Evolutionary conservation across 1,139 yeast species (phyloP), one percentile per base, ranked within the genome.

Genomic region (Cylindricascospora bacillispora): DNA sequence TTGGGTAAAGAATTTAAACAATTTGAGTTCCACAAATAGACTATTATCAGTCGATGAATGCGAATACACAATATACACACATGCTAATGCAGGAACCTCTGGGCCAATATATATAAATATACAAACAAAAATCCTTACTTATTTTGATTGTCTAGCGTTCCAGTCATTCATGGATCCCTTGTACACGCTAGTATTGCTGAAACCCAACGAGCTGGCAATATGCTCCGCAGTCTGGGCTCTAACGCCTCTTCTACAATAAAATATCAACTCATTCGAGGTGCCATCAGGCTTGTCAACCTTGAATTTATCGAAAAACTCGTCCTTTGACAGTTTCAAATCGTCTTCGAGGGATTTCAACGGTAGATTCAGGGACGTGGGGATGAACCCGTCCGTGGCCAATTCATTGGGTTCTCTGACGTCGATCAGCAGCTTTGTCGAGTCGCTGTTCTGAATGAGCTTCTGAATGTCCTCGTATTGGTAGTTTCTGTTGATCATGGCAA

Each of bases 341-440:
- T 94, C 94, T 0, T 97, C 97, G 11, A 86, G 71, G 5, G 93
- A 73, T 50, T 83, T 85, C 60, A 76, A 78, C 13, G 98, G 98
- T 35, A 89, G 68, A 52, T 89, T 89, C 39, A 85, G 59, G 10
- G 98, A 77, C 17, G 73, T 69, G 17, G 95, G 95, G 45, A 89
- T 79, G 51, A 66, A 69, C 22, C 83, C 85, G 16, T 70, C 70
- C n/a, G n/a, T n/a, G 13, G 36, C 33, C 18, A 59, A 74, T 57
- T 89, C 98, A 27, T 62, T 65, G 3, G 97, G 95, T 59, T 89
- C 98, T 52, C 98, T 74, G 15, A 83, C 97, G 52, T 89, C 98
- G 12, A 86, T 73, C 29, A 86, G 57, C 28, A 82, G 62, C 27
- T 68, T 58, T 19, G 63, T 57, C 4, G 52, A 41, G 28, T 41